Base-by-base conservation (phyloP, 495 filamentous ascomycete genomes). In the Xylaria venustula region DNA sequence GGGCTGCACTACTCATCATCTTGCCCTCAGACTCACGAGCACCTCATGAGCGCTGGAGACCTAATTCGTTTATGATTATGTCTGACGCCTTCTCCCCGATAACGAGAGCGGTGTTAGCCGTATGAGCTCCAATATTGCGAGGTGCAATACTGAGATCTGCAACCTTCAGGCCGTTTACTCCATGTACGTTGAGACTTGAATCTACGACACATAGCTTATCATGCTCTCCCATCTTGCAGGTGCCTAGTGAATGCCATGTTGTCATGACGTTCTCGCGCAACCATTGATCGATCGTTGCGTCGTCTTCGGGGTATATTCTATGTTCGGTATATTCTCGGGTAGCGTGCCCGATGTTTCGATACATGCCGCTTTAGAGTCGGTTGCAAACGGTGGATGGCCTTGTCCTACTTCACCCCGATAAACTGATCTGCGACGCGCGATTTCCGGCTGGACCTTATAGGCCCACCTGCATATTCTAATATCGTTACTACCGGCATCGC, bases 81-180 rank as follows among this genome's bases (percentile, higher is more conserved):
- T 75, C 68, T 5, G 81, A 78, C 20, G 77, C 80, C 68, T 78
- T 82, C 65, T 83, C 81, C n/a, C 77, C 80, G 36, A 85, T 61
- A 26, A 71, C 58, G 58, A 83, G 58, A 5, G 81, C 82, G 5
- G 77, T 81, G 61, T 78, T 81, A 53, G 75, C 74, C 5, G 79
- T 82, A 63, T 85, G 83, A 8, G 79, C 77, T 15, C 67, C 79
- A 4, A 84, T 78, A 67, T 83, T 83, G 45, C 71, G 67, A 8
- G 81, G 81, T 12, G 66, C 67, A 47, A 84, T 76, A 44, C 72
- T 71, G 42, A 77, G 42, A 61, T 79, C 77, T 22, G 69, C 73
- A 58, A 80, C 49, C 65, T 80, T 82, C 50, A 82, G 65, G 14
- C 69, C 69, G 45, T 70, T 45, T 3, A 77, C 64, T 0, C 79